Evolutionary conservation across 1,284 basidiomycete genomes (phyloP).

Genomic region (Phaffia rhodozyma): DNA sequence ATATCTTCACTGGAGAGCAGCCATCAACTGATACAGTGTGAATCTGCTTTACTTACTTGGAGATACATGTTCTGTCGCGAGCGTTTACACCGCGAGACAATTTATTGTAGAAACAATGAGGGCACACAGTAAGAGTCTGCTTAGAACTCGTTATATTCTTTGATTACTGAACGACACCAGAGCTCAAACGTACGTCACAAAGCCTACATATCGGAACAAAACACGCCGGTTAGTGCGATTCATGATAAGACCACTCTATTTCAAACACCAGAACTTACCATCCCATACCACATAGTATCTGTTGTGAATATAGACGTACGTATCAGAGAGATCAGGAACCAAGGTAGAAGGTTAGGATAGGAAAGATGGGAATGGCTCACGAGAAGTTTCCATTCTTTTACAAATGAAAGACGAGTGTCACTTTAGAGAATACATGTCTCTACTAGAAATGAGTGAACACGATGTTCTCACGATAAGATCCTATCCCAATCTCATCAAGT

Average conservation of each 20-base stretch:
- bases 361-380: slow-evolving; percentile 32
- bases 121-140: neutral
- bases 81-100: no score
- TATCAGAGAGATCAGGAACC: neutral
- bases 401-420: slow-evolving; percentile 44
- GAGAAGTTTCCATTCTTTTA: slow-evolving; percentile 53
- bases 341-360: neutral
- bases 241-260: slow-evolving; percentile 12
- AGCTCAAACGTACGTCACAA: neutral
- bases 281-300: slow-evolving; percentile 66
- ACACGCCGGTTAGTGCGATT: no score
- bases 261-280: slow-evolving; percentile 32
- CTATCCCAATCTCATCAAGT: slow-evolving; percentile 76
- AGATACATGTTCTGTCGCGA: slow-evolving; percentile 73
- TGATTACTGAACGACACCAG: neutral
- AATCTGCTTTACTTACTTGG: neutral
- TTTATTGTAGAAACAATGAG: no score
- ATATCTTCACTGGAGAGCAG: slow-evolving; percentile 25
- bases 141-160: neutral
- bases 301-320: neutral
- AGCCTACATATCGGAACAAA: neutral
- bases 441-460: slow-evolving; percentile 19
- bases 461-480: slow-evolving; percentile 73
- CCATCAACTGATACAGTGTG: slow-evolving; percentile 16
- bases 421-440: slow-evolving; percentile 13